These are phyloP conservation scores for Peronospora tabacina DNA, from an alignment of 352 stramenopile species.

Conservation along the genomic window DNA sequence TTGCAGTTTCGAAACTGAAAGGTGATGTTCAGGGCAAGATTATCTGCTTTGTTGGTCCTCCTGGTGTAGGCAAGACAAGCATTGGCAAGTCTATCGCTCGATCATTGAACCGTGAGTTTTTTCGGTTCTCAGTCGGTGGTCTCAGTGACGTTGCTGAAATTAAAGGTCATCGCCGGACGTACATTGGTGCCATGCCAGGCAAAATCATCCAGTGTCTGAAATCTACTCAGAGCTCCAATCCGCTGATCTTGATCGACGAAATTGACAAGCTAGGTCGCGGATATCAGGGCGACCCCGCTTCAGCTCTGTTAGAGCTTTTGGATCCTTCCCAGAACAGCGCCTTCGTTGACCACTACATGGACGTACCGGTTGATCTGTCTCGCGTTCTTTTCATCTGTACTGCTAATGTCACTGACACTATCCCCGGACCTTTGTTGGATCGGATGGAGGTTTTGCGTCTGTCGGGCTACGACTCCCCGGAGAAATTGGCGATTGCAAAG, in stretches of 20 bases:
- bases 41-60: conserved; percentile 93
- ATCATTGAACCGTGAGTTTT: conserved; percentile 96
- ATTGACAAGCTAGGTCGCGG: conserved; percentile 87
- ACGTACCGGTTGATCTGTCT: conserved; percentile 96
- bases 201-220: conserved; percentile 99
- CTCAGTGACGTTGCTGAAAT: conserved; percentile 97
- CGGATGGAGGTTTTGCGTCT: conserved; percentile 98
- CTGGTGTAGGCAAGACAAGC: conserved; percentile 90
- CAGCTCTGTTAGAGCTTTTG: conserved; percentile 94
- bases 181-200: conserved; percentile 97
- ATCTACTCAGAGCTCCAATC: conserved; percentile 92
- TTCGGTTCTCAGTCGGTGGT: conserved; percentile 96
- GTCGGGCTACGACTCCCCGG: conserved; percentile 92
- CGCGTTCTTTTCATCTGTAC: conserved; percentile 94
- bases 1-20: conserved; percentile 96
- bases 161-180: conserved; percentile 97
- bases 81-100: conserved; percentile 96
- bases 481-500: conserved; percentile 97
- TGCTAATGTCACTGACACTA: conserved; percentile 94
- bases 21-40: conserved; percentile 97
- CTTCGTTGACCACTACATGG: conserved; percentile 98
- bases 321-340: conserved; percentile 95
- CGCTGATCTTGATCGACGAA: conserved; percentile 97
- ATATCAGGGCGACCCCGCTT: conserved; percentile 92
- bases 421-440: conserved; percentile 96